Percentiles rank a stretch among this genome's conserved stretches.
Evolutionary conservation across 225 moss, liverwort and hornwort species (phyloP).

Genomic region (Physcomitrellopsis africana): DNA sequence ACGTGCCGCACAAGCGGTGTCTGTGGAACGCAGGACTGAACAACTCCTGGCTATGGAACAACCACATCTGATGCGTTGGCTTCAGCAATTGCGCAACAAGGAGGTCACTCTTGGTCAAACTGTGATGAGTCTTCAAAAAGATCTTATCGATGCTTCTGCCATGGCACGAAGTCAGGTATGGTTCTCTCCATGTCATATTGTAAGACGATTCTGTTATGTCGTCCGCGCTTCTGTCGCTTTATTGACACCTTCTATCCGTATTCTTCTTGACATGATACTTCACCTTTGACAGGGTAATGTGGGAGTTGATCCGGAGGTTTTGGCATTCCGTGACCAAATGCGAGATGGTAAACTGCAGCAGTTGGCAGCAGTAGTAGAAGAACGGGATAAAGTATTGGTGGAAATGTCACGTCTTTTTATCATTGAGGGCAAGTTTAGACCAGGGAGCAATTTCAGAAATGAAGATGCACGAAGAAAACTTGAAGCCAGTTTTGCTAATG

Average conservation of each 20-base stretch:
- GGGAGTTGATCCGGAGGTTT: conserved; percentile 89
- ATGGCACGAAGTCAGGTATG: conserved; percentile 68
- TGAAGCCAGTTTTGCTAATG: conserved; percentile 99
- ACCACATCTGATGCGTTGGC: conserved; percentile 75
- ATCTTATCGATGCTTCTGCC: conserved; percentile 83
- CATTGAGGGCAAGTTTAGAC: conserved; percentile 80
- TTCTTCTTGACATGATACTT: background rate
- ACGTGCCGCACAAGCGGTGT: conserved; percentile 91
- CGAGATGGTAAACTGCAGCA: conserved; percentile 94
- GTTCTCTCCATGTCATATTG: background rate
- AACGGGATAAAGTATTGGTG: conserved; percentile 90
- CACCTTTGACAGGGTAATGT: conserved; percentile 60
- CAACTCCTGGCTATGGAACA: conserved; percentile 82
- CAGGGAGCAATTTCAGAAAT: conserved; percentile 68
- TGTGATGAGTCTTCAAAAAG: conserved; percentile 77
- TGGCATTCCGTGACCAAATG: conserved; percentile 88
- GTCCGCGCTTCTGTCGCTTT: conserved; percentile 4
- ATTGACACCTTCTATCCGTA: background rate
- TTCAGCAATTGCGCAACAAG: conserved; percentile 75
- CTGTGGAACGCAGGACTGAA: conserved; percentile 93
- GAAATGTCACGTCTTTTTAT: conserved; percentile 96
- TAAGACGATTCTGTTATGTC: background rate
- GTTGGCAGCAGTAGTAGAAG: conserved; percentile 91
- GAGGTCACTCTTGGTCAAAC: conserved; percentile 73
- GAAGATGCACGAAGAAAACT: conserved; percentile 95